Evolutionary conservation across 352 stramenopile species (phyloP), one percentile per base, ranked within the genome.

Genomic region (Pythium periplocum): DNA sequence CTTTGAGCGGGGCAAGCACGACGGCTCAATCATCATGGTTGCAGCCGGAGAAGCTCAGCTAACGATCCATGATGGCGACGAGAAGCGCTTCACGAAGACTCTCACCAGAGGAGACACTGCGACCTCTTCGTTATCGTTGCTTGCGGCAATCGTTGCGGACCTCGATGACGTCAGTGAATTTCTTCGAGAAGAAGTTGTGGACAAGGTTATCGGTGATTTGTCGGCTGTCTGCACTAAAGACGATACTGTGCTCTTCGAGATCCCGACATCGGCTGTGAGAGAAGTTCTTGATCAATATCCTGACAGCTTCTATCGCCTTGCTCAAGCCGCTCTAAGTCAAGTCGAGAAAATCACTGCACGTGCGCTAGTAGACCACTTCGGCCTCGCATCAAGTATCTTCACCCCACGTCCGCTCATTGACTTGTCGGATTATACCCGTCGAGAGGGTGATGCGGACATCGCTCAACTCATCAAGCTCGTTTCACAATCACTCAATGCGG

Each of bases 321-420:
- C 80, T 3, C 82, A 95, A 61, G 72, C 80, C 2, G 74, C 77
- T 10, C 56, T 95, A 17, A 88, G 71, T 52, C 84, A 95, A 71
- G 73, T 90, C 33, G 82, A 95, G 57, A 87, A 86, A 45, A 88
- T 95, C 51, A 92, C 84, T 2, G 57, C 73, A 4, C 87, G 86
- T 45, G 84, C 84, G 6, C 53, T 95, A 5, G 73, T 92, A 30
- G 78, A 95, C 48, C 83, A 95, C 48, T 95, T 95, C 61, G 84
- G 84, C 6, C 50, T 92, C 6, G 57, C 62, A 5, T 58, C 62
- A 0, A 69, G 75, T 55, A 75, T 83, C n/a, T 59, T 83, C 34
- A 55, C 59, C 10, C 62, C 64, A 0, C 53, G 45, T 7, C 61
- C 69, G 2, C 51, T 86, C 0, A 56, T 90, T 32, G 6, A 30